phyloP scores from a whole-genome alignment of 306 rosid genomes.

The Rosa rugosa region DNA sequence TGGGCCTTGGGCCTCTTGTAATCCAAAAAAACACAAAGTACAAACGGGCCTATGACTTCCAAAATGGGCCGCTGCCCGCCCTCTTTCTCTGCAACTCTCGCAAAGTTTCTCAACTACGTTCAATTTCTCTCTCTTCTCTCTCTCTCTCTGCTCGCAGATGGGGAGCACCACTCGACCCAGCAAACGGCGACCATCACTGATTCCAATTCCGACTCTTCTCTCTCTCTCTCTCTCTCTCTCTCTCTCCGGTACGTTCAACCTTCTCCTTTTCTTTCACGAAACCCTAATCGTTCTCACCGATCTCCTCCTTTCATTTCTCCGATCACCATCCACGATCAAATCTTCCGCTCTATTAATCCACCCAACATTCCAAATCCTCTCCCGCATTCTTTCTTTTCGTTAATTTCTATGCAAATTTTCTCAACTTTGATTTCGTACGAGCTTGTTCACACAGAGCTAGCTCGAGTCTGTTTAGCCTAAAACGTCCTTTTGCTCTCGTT shows the following conservation, averaged over 20 bases:
- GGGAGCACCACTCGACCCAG: neutral
- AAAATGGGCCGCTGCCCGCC: too few relatives aligned
- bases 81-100: too few relatives aligned
- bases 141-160: slow-evolving; percentile 1
- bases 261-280: neutral
- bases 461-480: neutral
- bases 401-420: neutral
- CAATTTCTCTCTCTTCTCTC: too few relatives aligned
- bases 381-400: neutral
- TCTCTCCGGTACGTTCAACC: neutral
- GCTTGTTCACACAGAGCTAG: neutral
- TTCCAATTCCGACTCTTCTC: neutral
- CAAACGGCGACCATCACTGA: neutral
- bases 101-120: too few relatives aligned
- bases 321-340: neutral
- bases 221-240: neutral
- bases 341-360: neutral
- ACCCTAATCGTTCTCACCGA: neutral
- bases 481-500: neutral
- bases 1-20: too few relatives aligned
- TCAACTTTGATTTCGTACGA: neutral
- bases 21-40: too few relatives aligned
- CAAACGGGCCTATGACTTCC: too few relatives aligned
- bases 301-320: slow-evolving; percentile 2
- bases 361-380: neutral